Evolutionary conservation across 768 basidiomycete genomes (phyloP), one percentile per base, ranked within the genome.

Genomic region (Lepiota brunneoincarnata): DNA sequence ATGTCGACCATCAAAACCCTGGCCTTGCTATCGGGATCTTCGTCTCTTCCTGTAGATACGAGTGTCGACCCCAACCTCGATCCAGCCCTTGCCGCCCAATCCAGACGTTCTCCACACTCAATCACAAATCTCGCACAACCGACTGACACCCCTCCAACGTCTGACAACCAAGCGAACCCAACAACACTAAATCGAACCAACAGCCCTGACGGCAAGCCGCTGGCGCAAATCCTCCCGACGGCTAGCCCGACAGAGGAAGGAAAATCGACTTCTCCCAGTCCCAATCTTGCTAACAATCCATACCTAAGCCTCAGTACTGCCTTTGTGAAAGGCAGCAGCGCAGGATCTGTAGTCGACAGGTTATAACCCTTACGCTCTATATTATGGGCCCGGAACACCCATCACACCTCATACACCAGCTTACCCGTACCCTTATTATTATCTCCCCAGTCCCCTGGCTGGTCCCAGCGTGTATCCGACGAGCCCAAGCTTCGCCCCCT

Each of bases 351-450:
- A 2, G 51, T n/a, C 59, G 18, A 59, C 64, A 2, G 57, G 63
- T 3, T 67, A 75, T 47, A 75, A 76, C 53, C 76, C 77, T 10
- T 77, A 79, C 23, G 55, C 75, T 42, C 73, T 73, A 51, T 79
- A 79, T 49, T 67, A 72, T 17, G 64, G 47, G 42, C 70, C 75
- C 12, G 67, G 67, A 17, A 70, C 73, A 4, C 74, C 75, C 18
- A 58, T 67, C 35, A 71, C 73, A 12, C 75, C 77, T 18, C 68
- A 64, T 35, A 68, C 69, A 0, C 70, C 75, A 2, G 61, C 65
- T 10, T 64, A 61, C 61, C 71, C 74, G 15, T 78, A 76, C 49
- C 76, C 75, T 26, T 77, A 76, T 46, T 76, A 75, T 55, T 63
- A 75, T 37, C 60, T 69, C 0, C 75, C 75, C 17, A 67, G 72